phyloP scores from a whole-genome alignment of 1,284 basidiomycete species.

The Ceratobasidium sp. region DNA sequence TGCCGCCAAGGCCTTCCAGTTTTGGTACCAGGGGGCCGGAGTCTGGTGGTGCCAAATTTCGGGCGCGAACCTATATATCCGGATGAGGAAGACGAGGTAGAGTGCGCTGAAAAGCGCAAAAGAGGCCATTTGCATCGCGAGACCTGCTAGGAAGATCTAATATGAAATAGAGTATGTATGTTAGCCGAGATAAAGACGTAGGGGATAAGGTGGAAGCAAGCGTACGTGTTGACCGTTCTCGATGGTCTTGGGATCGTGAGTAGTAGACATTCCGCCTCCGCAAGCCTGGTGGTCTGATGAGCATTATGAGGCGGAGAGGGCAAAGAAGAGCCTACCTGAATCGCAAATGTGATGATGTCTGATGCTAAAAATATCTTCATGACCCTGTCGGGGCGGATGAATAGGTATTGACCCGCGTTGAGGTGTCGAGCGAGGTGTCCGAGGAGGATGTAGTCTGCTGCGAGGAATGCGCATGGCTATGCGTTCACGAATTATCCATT shows the following conservation, averaged over 20 bases:
- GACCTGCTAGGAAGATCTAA: conserved; percentile 74
- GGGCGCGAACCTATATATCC: conserved; percentile 64
- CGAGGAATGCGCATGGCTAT: conserved; percentile 81
- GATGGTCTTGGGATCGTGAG: conserved; percentile 53
- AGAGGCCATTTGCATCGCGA: conserved; percentile 72
- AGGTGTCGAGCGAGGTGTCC: conserved; percentile 71
- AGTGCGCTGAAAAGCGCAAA: conserved; percentile 73
- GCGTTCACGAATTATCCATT: not conserved
- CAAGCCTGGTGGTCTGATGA: conserved; percentile 53
- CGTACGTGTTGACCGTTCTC: conserved; percentile 53
- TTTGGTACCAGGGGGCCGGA: conserved; percentile 64
- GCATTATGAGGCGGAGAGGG: not conserved
- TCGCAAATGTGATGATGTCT: conserved; percentile 76
- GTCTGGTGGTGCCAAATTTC: conserved; percentile 60
- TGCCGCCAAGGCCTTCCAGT: conserved; percentile 71
- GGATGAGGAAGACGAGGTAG: conserved; percentile 70
- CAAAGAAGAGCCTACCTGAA: conserved; percentile 60
- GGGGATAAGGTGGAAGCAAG: not conserved
- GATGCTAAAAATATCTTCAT: conserved; percentile 68
- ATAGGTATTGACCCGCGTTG: conserved; percentile 65
- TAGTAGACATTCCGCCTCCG: conserved; percentile 59
- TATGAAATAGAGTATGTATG: not conserved
- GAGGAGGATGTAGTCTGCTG: conserved; percentile 77
- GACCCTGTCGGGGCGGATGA: conserved; percentile 67
- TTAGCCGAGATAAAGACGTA: not conserved